Base-by-base conservation (phyloP, 768 basidiomycete genomes). In the Cystofilobasidium macerans region DNA sequence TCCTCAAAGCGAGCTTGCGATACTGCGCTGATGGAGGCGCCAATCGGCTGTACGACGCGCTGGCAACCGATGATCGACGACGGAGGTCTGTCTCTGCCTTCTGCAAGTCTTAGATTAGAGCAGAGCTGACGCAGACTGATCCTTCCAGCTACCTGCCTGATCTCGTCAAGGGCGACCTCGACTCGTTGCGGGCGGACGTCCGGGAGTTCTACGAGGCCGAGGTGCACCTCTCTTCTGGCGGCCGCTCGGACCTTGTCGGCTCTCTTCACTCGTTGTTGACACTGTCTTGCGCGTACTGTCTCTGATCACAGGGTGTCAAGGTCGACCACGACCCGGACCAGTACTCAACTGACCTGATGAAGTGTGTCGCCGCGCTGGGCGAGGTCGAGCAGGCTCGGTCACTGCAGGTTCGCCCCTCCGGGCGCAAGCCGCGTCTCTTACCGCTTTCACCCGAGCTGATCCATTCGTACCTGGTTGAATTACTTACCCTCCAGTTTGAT, bases 301-400 rank as follows among this genome's bases (percentile, higher is more conserved):
- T 30, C n/a, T 9, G 12, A 14, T 12, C 38, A 5, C 58, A 92
- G 89, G 85, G 82, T 36, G 87, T 95, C 3, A 73, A 76, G 0
- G 77, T 94, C 42, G 72, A 84, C 0, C 76, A 83, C 61, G 93
- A 95, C 71, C 69, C 77, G 0, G 83, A 87, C 73, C 85, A 90
- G 73, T 76, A 89, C 72, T 82, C 89, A n/a, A 98, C 94, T 0
- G 95, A 99, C 74, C 81, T 99, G 65, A 90, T 89, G 86, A 99
- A 99, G 76, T 98, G 92, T 71, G 77, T 98, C 2, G 54, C 70
- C 8, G 80, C 84, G 7, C 72, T 97, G 3, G 75, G 82, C 57
- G 81, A 82, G 61, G 80, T 79, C 65, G 89, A 92, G 71, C 66
- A 71, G 22, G 69, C 70, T 1, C 35, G 20, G 3, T 13, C 58